Base-by-base conservation (phyloP, 257 asterid genomes). In the Forsythia viridissima region DNA sequence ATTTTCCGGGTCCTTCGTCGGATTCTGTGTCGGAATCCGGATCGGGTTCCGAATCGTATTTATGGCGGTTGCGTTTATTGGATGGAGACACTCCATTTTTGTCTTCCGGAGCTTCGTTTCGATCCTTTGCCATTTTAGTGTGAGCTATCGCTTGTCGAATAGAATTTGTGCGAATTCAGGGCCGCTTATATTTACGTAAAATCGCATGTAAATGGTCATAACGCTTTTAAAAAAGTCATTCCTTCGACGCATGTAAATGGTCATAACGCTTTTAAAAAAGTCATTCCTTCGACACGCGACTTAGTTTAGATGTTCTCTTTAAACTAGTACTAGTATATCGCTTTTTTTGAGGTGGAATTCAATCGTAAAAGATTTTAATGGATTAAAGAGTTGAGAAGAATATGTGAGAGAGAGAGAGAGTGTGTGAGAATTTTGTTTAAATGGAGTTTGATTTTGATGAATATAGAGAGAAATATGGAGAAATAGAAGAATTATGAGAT, bases 71-170 rank as follows among this genome's bases (percentile, higher is more conserved):
- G 67, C 83, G 88, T 59, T 84, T 87, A 6, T 63, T 10, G 39
- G 90, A 65, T 13, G 90, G 91, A 74, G 91, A 70, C 39, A 80
- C 84, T 80, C 85, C 91, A 73, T 75, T 66, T 39, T 86, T 90
- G 68, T 77, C 83, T 57, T 83, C 85, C 68, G 90, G 79, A 75
- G 85, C 70, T 83, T 59, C 83, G 80, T 37, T 73, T 86, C 77
- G 79, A 36, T 88, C 90, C 82, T 80, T 92, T 3, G 81, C 91
- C 98, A 90, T 91, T 72, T 61, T 66, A 3, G 18, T 52, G 68
- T 16, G 39, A 70, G 40, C 38, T 63, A 63, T 21, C 69, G 38
- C 37, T 24, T 20, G 36, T 59, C 10, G 13, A 59, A 59, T 36
- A 61, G 38, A 3, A 46, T 43, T 9, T 9, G 48, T 43, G 34